Conservation (phyloP, 495 filamentous ascomycete species). For the Penicillium waksmanii region DNA sequence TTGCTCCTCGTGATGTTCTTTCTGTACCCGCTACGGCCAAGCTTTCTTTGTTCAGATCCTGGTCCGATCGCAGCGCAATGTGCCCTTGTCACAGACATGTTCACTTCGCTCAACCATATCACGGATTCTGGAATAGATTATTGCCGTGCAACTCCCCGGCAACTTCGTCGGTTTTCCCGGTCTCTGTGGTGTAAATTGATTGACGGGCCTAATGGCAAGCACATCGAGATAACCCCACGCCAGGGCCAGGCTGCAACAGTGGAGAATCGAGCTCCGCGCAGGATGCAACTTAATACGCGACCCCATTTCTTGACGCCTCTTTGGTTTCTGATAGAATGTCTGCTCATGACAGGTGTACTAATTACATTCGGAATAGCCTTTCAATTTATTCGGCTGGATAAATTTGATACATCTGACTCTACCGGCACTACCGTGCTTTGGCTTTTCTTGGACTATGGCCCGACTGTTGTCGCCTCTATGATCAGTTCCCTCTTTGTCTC, state of each 20-base stretch:
- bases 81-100: conserved; percentile 15
- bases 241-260: background rate
- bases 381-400: conserved; percentile 15
- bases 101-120: conserved; percentile 8
- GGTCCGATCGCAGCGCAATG: conserved; percentile 30
- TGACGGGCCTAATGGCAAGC: conserved; percentile 4
- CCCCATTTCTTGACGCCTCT: conserved; percentile 33
- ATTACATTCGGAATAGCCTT: conserved; percentile 19
- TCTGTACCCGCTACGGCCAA: conserved; percentile 18
- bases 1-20: conserved; percentile 2
- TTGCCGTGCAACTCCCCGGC: conserved; percentile 21
- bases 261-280: background rate
- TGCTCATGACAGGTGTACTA: conserved; percentile 18
- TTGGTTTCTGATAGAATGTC: conserved; percentile 27
- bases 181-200: conserved; percentile 25
- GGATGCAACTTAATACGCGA: conserved; percentile 15
- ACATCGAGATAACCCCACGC: conserved; percentile 18
- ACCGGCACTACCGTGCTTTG: conserved; percentile 9
- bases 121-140: conserved; percentile 13
- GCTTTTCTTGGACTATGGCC: conserved; percentile 24
- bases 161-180: conserved; percentile 26
- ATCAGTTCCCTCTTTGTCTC: conserved; percentile 29
- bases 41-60: conserved; percentile 21
- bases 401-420: conserved; percentile 13
- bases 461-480: conserved; percentile 29